Base-by-base conservation (phyloP, 495 filamentous ascomycete genomes). In the Delitschia confertaspora region DNA sequence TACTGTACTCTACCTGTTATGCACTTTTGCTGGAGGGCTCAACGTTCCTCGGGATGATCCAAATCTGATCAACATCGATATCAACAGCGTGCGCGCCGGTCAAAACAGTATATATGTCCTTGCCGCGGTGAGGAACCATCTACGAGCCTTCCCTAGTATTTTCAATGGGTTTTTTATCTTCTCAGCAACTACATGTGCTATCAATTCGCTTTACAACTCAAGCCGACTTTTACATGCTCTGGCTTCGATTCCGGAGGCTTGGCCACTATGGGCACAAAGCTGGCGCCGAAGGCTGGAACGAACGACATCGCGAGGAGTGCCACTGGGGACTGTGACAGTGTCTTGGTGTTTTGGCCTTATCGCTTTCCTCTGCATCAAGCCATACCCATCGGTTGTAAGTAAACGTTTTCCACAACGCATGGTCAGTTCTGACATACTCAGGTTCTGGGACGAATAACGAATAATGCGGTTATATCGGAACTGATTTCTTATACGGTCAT, bases 111-210 rank as follows among this genome's bases (percentile, higher is more conserved):
- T 66, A 4, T 71, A 67, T 40, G 60, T 72, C 33, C 65, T 73
- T 21, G 67, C 69, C 4, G 62, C 55, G 3, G 69, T 73, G 6
- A 58, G 66, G 33, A 65, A 61, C 19, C 63, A 64, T 0, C 49
- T 73, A 20, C 62, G 61, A 10, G 50, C 48, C 4, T 63, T 49
- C 22, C 66, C 67, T 2, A 58, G 62, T 26, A 62, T 73, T 30
- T 69, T 73, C 60, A 73, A 71, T 35, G 69, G 59, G 13, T 59
- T 73, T 16, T 71, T 70, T 33, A 61, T 67, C 11, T 69, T 73
- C 47, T 70, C 69, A 0, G 63, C 68, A 0, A 65, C 65, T 19
- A 68, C 68, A 8, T 65, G 63, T 22, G 69, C 59, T 10, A 64
- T 71, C 42, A 71, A 70, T 38, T 57, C 62, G 1, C 53, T 71